A percentile compares a stretch with the other conserved stretches of the same genome.
Evolutionary conservation across 495 filamentous ascomycete genomes (phyloP).

Genomic region (Aspergillus ellipticus): DNA sequence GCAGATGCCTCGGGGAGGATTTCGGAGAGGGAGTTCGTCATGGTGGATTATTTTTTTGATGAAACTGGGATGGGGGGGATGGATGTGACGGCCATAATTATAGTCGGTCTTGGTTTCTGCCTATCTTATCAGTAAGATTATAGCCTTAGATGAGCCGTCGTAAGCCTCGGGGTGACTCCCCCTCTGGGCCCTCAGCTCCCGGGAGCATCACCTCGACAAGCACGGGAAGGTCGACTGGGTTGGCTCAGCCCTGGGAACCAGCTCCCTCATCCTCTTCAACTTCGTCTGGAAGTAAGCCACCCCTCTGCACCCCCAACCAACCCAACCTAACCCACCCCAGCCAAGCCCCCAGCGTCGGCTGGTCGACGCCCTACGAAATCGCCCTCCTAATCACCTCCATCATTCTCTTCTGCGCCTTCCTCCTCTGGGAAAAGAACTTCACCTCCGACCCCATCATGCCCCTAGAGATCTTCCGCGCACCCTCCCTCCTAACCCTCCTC

Average conservation of each 20-base stretch:
- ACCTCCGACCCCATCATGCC: constrained; percentile 46
- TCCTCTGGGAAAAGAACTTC: constrained; percentile 44
- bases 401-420: constrained; percentile 36
- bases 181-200: constrained; percentile 31
- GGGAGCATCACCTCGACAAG: constrained; percentile 37
- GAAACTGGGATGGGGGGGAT: too few species aligned
- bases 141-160: too few species aligned
- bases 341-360: constrained; percentile 49
- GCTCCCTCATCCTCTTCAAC: constrained; percentile 49
- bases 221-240: constrained; percentile 45
- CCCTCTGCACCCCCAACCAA: neutral
- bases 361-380: constrained; percentile 44
- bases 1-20: neutral
- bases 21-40: neutral
- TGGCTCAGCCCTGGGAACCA: constrained; percentile 44
- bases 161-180: constrained; percentile 31
- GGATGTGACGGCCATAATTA: too few species aligned
- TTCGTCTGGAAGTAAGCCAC: constrained; percentile 51
- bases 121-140: too few species aligned
- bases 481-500: constrained; percentile 45
- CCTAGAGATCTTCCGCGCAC: constrained; percentile 47
- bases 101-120: too few species aligned
- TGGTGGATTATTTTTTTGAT: too few species aligned
- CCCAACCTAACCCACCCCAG: constrained; percentile 20
- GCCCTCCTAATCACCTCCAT: constrained; percentile 41